Conservation (phyloP, 2,329 filamentous ascomycete species). For the Epichloe elymi region DNA sequence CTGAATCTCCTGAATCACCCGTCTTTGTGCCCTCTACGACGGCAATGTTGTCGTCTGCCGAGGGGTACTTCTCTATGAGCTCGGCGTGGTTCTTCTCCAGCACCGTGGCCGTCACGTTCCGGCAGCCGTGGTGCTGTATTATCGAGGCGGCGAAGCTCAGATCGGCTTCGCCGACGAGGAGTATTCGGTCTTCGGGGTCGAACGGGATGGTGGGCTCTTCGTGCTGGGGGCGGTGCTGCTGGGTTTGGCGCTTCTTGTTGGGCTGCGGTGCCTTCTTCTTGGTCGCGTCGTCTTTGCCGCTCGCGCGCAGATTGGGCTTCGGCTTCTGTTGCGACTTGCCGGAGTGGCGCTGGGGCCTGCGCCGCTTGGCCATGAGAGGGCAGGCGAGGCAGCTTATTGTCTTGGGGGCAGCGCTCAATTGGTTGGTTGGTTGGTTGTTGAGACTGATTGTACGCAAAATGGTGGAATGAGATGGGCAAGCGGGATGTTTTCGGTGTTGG, state of each 20-base stretch:
- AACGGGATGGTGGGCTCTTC: slow-evolving; percentile 51
- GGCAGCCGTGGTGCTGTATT: slow-evolving; percentile 51
- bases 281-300: background rate
- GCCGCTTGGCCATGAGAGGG: slow-evolving; percentile 10
- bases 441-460: too few species aligned
- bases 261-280: slow-evolving; percentile 6
- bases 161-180: slow-evolving; percentile 70
- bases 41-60: slow-evolving; percentile 46
- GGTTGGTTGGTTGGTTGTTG: too few species aligned
- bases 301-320: slow-evolving; percentile 6
- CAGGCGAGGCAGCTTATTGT: too few species aligned
- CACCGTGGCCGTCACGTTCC: slow-evolving; percentile 55
- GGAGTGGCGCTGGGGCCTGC: slow-evolving; percentile 7
- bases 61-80: slow-evolving; percentile 62
- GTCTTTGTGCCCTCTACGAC: slow-evolving; percentile 23
- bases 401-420: too few species aligned
- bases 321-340: slow-evolving; percentile 9
- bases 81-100: slow-evolving; percentile 44
- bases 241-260: slow-evolving; percentile 6
- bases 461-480: too few species aligned
- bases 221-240: slow-evolving; percentile 14
- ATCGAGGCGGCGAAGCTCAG: slow-evolving; percentile 64
- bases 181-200: slow-evolving; percentile 49
- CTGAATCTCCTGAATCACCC: slow-evolving; percentile 3
- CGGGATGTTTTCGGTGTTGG: background rate